Conservation (phyloP, 495 filamentous ascomycete species). For the Chaetomium cochliodes region DNA sequence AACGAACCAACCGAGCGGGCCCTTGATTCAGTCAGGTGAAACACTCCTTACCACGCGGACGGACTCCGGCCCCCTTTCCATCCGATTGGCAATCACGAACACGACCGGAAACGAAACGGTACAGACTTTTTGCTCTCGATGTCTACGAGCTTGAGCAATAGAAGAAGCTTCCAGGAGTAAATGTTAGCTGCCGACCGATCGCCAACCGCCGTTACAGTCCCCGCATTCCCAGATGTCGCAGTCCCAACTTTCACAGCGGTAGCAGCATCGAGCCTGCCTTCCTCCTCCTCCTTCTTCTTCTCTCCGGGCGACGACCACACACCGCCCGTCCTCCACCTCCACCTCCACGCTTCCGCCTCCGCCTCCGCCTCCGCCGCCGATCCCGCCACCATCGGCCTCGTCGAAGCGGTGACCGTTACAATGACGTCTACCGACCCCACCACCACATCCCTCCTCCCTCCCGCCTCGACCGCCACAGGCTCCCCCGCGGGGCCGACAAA, state of each 20-base stretch:
- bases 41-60: conserved; percentile 7
- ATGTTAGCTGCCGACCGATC: conserved; percentile 8
- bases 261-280: conserved; percentile 30
- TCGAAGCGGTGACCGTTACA: neutral
- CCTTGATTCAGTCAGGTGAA: conserved; percentile 14
- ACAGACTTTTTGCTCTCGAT: conserved; percentile 6
- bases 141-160: neutral
- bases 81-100: conserved; percentile 2
- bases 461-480: neutral
- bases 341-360: no score
- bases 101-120: neutral
- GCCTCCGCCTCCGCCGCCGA: neutral
- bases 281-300: conserved; percentile 29
- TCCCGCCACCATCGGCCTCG: neutral
- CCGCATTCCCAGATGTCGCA: conserved; percentile 25
- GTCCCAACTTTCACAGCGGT: conserved; percentile 27
- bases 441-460: neutral
- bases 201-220: conserved; percentile 11
- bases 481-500: conserved; percentile 26
- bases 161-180: conserved; percentile 10
- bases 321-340: conserved; percentile 22
- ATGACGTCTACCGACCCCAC: conserved; percentile 21
- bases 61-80: conserved; percentile 1
- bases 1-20: conserved; percentile 3
- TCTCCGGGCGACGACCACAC: conserved; percentile 18